Evolutionary conservation across 2,329 filamentous ascomycete species (phyloP), one percentile per base, ranked within the genome.

Genomic region (Epichloe sp.): DNA sequence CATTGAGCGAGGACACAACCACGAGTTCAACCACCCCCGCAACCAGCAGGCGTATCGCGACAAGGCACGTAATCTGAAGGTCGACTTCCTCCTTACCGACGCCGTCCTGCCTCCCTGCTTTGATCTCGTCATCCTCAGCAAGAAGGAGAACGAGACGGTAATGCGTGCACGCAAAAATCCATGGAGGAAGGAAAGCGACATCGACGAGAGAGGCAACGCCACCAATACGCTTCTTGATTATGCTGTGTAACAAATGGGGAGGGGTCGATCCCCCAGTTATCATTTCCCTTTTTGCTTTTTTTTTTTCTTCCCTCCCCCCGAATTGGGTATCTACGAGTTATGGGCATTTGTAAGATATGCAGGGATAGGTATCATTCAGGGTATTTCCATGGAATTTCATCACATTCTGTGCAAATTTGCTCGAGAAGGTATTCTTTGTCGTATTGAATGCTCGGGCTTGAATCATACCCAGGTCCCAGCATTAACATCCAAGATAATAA

Each of bases 51-150:
- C 75, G 4, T 69, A 77, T 52, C 75, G 77, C 6, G 77, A 80
- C 67, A 77, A 75, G 62, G 77, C 77, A n/a, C 72, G 77, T 47
- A 72, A 77, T 51, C 56, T 78, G 50, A 80, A 80, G 65, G 73
- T 76, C 37, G 70, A 74, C 35, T 68, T 74, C 44, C 64, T 80
- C 15, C 66, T 71, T 48, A 60, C 63, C 2, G 74, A 79, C 57
- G 54, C 52, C 2, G 38, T 64, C 10, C 62, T 80, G 4, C 75
- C 76, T 2, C 61, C 63, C 0, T 65, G 68, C 5, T 80, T 80
- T 53, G 74, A 80, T 54, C 59, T 64, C 4, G 71, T 80, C 15
- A 62, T 66, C 11, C 65, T 80, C 14, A 68, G 75, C 15, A 65
- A 64, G 54, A 80, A 80, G 62, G 76, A 80, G 61, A 62, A 63